Evolutionary conservation across 1,284 basidiomycete genomes (phyloP), one percentile per base, ranked within the genome.

Genomic region (Gastroboletus turbinatus): DNA sequence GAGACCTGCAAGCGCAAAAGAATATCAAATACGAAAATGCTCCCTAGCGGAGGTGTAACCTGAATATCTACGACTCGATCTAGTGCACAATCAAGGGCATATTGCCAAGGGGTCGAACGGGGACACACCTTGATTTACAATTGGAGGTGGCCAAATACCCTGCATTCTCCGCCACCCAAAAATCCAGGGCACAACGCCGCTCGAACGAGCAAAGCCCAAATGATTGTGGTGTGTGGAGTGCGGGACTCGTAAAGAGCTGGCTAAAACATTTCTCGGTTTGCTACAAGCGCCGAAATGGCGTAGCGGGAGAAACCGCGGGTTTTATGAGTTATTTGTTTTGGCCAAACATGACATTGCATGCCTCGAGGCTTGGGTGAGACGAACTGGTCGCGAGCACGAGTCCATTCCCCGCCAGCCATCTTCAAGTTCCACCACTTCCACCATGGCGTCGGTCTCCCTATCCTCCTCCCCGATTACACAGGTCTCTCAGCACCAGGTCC

Each of bases 391-490:
- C 57, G 46, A 56, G 53, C 59, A 68, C 61, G 48, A 53, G 27
- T 11, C 42, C 50, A 52, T 50, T 58, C 52, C 42, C 50, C 54
- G 43, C 48, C 40, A 46, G 30, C 44, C 64, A 52, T 58, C 46
- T 59, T n/a, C n/a, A n/a, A n/a, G n/a, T n/a, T 53, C 58, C 48
- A 47, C 61, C 46, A 43, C 57, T 52, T 57, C 67, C 62, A 70
- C 63, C 64, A 82, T 82, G 79, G 78, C 80, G 48, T 73, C 77
- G 36, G 73, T 77, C 47, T 69, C 80, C 46, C 78, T 85, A 58
- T 83, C 82, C 27, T 82, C 81, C 55, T 87, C 87, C n/a, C 90
- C 90, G 52, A 94, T 94, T 64, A 94, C 92, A 0, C 91, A 93
- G 71, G 92, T 94, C 52, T 87, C 88, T 10, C 90, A 91, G 67